phyloP scores from a whole-genome alignment of 306 rosid genomes.

The Acacia confusa region DNA sequence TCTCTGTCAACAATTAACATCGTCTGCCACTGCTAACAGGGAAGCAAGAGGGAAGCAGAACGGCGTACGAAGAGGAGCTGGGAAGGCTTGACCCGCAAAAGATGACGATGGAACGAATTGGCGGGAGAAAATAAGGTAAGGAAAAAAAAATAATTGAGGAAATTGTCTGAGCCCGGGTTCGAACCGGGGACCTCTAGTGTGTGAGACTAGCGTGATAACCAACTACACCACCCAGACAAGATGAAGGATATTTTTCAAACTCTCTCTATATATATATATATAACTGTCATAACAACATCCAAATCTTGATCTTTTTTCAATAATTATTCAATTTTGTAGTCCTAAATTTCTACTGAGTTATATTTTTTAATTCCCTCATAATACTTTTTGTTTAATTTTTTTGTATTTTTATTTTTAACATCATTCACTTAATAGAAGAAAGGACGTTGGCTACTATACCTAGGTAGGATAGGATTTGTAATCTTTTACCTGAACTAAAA shows the following conservation, averaged over 20 bases:
- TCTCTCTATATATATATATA: too few species aligned
- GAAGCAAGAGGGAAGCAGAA: not conserved
- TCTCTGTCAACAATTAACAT: too few species aligned
- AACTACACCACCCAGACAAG: slow-evolving; percentile 41
- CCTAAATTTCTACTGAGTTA: too few species aligned
- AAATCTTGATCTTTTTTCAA: too few species aligned
- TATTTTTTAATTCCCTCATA: too few species aligned
- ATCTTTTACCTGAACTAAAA: too few species aligned
- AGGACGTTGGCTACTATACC: too few species aligned
- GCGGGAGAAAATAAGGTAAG: not conserved
- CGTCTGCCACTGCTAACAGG: not conserved
- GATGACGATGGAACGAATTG: not conserved
- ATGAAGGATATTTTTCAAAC: too few species aligned
- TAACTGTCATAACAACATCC: fast-evolving
- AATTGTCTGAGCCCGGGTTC: slow-evolving; percentile 47
- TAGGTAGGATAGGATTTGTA: fast-evolving
- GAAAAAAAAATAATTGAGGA: not conserved
- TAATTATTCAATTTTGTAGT: too few species aligned
- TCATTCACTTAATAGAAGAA: too few species aligned
- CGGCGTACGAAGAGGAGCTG: not conserved
- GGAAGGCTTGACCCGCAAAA: not conserved
- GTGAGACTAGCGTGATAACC: slow-evolving; percentile 50
- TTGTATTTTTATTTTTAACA: too few species aligned
- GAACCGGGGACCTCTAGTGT: slow-evolving; percentile 53
- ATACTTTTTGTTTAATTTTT: too few species aligned